Evolutionary conservation across 176 grass and related monocot genomes (phyloP).

Genomic region (Triticum dicoccoides): DNA sequence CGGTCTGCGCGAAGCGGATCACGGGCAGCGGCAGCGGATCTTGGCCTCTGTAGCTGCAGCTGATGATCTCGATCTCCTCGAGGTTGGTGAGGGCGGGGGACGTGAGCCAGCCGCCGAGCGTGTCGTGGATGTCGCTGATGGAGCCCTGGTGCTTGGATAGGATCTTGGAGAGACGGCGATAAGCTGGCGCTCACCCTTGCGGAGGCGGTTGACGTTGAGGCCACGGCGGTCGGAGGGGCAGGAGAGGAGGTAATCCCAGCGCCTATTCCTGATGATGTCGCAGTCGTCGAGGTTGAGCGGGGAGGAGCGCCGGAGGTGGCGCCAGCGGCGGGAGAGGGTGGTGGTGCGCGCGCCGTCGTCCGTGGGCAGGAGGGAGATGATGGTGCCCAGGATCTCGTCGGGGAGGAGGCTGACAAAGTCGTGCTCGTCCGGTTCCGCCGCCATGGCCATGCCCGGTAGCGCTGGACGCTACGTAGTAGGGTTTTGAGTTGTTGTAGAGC

Average conservation of each 20-base stretch:
- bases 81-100: background rate
- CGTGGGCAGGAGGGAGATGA: background rate
- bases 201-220: background rate
- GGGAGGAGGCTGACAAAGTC: background rate
- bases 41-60: background rate
- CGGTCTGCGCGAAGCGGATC: background rate
- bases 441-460: background rate
- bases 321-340: background rate
- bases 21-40: background rate
- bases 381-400: background rate
- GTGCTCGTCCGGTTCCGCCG: background rate
- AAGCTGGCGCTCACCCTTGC: background rate
- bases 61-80: background rate
- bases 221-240: background rate
- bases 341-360: background rate
- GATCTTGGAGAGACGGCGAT: slow-evolving; percentile 4
- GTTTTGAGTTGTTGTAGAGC: background rate
- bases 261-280: background rate
- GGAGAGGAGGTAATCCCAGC: background rate
- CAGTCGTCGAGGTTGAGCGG: slow-evolving; percentile 5
- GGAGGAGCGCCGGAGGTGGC: background rate
- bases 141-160: background rate
- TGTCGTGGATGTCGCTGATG: background rate
- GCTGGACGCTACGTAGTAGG: background rate
- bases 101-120: background rate